Conservation (phyloP, 495 filamentous ascomycete species). For the Penicillium mononematosum region DNA sequence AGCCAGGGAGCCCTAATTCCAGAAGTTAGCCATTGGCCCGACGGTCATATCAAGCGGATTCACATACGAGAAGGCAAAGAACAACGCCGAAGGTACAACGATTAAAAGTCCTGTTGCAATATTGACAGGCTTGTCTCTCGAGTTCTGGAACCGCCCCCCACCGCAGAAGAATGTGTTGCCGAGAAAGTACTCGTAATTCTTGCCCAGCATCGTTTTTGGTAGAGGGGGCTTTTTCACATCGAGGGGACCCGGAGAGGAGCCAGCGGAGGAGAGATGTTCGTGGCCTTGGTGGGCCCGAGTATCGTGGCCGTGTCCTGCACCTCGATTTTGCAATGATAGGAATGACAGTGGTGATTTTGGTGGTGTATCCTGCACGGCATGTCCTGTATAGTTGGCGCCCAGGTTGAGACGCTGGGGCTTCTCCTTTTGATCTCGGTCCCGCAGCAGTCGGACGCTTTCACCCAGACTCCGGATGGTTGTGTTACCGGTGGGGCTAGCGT, state of each 20-base stretch:
- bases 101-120: conserved; percentile 80
- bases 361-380: conserved; percentile 50
- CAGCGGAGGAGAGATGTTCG: conserved; percentile 72
- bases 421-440: conserved; percentile 48
- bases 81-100: conserved; percentile 72
- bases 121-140: conserved; percentile 86
- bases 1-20: conserved; percentile 72
- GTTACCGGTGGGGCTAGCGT: conserved; percentile 70
- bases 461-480: conserved; percentile 63
- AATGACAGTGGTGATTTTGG: conserved; percentile 72
- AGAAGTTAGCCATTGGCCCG: conserved; percentile 2
- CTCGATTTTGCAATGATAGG: conserved; percentile 55
- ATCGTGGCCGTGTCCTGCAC: conserved; percentile 46
- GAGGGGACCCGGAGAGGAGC: conserved; percentile 63
- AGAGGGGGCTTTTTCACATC: conserved; percentile 32
- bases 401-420: conserved; percentile 58
- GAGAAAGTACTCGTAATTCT: conserved; percentile 86
- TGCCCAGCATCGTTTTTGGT: conserved; percentile 51
- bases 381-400: conserved; percentile 51
- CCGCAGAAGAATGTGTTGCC: conserved; percentile 90
- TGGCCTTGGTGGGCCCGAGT: conserved; percentile 69
- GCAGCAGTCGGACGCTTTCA: conserved; percentile 73
- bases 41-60: conserved; percentile 1
- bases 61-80: conserved; percentile 76
- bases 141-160: conserved; percentile 83